These are phyloP conservation scores for Casuarina glauca DNA, from an alignment of 306 rosid species.

Conservation along the genomic window DNA sequence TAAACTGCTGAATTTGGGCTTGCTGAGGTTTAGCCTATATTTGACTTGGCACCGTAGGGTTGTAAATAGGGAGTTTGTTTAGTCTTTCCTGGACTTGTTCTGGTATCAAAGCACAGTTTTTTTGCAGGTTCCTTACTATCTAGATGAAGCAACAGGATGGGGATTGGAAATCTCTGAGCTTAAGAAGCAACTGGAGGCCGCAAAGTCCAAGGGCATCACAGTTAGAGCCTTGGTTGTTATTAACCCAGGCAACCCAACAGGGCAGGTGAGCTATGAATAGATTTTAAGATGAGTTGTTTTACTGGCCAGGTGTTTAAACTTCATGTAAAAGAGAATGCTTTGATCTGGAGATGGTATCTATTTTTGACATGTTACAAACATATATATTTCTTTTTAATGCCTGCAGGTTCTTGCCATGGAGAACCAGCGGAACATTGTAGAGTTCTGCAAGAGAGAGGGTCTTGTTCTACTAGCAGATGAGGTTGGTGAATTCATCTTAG, in stretches of 20 bases:
- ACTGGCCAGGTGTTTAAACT: background rate
- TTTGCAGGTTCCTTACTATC: slow-evolving; percentile 82
- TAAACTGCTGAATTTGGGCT: slow-evolving; percentile 8
- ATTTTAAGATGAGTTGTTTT: slow-evolving; percentile 7
- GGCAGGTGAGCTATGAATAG: slow-evolving; percentile 61
- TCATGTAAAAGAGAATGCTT: background rate
- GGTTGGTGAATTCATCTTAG: slow-evolving; percentile 45
- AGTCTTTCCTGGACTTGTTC: slow-evolving; percentile 7
- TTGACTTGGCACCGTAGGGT: slow-evolving; percentile 7
- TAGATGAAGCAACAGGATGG: slow-evolving; percentile 85
- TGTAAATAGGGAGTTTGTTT: background rate
- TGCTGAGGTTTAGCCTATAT: background rate
- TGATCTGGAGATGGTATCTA: background rate
- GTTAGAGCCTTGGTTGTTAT: slow-evolving; percentile 94
- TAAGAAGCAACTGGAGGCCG: slow-evolving; percentile 69
- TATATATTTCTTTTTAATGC: slow-evolving; percentile 13
- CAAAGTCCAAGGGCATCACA: slow-evolving; percentile 76
- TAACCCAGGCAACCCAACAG: slow-evolving; percentile 97
- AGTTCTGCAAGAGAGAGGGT: slow-evolving; percentile 85
- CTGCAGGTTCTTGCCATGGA: slow-evolving; percentile 67
- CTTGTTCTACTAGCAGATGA: slow-evolving; percentile 96
- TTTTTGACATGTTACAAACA: background rate
- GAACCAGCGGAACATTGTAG: slow-evolving; percentile 73
- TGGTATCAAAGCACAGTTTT: slow-evolving; percentile 24
- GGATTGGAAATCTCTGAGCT: slow-evolving; percentile 71